phyloP scores from a whole-genome alignment of 345 rosid species.

The Acer campestre region DNA sequence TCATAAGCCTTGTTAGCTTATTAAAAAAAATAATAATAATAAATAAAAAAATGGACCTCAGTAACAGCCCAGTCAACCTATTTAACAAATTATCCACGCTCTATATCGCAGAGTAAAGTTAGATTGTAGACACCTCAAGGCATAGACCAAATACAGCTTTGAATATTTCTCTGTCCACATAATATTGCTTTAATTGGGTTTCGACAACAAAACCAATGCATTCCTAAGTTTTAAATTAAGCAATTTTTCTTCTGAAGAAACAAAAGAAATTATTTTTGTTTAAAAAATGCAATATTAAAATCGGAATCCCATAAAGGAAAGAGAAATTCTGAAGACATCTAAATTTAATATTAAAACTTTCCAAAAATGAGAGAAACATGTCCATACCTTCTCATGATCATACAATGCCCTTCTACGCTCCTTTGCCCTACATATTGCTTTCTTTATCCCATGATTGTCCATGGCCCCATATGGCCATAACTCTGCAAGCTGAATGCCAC shows the following conservation, averaged over 20 bases:
- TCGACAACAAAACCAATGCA: not conserved
- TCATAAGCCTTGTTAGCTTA: not conserved
- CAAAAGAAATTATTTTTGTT: not conserved
- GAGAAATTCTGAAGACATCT: not conserved
- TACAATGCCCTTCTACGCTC: constrained; percentile 40
- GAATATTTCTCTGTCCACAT: not conserved
- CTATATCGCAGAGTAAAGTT: not conserved
- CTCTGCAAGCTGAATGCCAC: constrained; percentile 43
- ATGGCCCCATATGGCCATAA: constrained; percentile 57
- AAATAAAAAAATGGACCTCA: no score
- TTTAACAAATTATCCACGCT: not conserved
- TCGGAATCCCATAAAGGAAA: not conserved
- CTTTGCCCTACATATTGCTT: constrained; percentile 52
- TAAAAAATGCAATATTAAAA: not conserved
- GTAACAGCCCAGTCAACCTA: not conserved
- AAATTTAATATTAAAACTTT: not conserved
- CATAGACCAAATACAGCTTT: not conserved
- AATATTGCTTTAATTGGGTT: not conserved
- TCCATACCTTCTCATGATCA: constrained; percentile 24
- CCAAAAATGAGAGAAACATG: not conserved
- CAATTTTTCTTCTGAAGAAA: not conserved
- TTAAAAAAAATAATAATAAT: no score
- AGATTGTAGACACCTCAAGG: not conserved
- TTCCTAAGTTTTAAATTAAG: not conserved
- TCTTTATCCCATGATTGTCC: constrained; percentile 53